Evolutionary conservation across 106 monocot genomes (phyloP).

Genomic region (Phalaenopsis aphrodite): DNA sequence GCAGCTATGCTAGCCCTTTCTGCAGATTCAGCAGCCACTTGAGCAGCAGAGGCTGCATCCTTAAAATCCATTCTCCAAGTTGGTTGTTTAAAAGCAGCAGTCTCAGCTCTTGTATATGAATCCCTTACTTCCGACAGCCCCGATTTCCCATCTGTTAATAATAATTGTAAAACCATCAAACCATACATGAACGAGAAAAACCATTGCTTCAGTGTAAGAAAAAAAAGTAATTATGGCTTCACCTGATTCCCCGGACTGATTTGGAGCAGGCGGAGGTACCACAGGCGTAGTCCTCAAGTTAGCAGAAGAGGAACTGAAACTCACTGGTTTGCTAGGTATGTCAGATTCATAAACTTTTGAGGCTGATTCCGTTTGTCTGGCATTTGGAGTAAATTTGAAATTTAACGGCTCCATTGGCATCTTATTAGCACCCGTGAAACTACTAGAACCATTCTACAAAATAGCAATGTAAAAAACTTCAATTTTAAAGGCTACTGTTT

Average conservation of each 20-base stretch:
- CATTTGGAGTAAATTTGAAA: conserved; percentile 7
- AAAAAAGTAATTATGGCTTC: not conserved
- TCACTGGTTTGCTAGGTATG: not conserved
- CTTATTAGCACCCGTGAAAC: conserved; percentile 25
- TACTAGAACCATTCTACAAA: conserved; percentile 34
- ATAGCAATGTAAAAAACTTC: not conserved
- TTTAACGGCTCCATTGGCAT: conserved; percentile 12
- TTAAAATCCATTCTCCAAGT: conserved; percentile 60
- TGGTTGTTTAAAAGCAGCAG: conserved; percentile 16
- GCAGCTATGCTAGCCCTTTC: conserved; percentile 89
- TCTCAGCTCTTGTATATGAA: conserved; percentile 16
- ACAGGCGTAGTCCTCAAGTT: conserved; percentile 4
- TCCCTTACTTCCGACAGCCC: conserved; percentile 1
- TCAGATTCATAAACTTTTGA: conserved; percentile 15
- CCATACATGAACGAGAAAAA: not conserved
- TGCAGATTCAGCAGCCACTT: conserved; percentile 91
- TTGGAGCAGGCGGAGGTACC: conserved; percentile 8
- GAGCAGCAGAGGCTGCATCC: conserved; percentile 83
- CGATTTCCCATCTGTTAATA: conserved; percentile 17
- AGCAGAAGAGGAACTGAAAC: conserved; percentile 8
- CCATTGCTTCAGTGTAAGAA: not conserved
- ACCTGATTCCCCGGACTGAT: conserved; percentile 23
- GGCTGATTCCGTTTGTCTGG: conserved; percentile 12
- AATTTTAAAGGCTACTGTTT: not conserved
- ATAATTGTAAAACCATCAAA: conserved; percentile 1